Percentiles rank a stretch among this genome's conserved stretches.
Evolutionary conservation across 176 grass and related monocot genomes (phyloP).

Genomic region (Rhipidocladum racemiflorum): DNA sequence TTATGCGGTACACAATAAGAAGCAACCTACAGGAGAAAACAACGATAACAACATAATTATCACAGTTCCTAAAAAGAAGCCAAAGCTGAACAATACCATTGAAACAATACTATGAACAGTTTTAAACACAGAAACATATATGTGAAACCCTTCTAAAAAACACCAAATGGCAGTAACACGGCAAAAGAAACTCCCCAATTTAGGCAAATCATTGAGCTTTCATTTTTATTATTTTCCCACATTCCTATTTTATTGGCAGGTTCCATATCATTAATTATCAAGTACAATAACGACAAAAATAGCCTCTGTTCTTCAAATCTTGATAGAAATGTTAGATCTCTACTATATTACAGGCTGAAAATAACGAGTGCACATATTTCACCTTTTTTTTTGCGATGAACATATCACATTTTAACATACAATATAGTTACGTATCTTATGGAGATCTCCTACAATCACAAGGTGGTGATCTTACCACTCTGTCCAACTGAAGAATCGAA

Average conservation of each 20-base stretch:
- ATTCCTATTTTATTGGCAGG: background rate
- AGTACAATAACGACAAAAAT: background rate
- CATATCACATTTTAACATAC: background rate
- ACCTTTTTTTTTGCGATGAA: too few species aligned
- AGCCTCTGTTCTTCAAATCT: background rate
- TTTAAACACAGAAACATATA: background rate
- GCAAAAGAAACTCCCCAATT: background rate
- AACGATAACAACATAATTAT: background rate
- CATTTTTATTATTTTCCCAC: background rate
- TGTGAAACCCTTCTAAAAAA: background rate
- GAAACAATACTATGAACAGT: background rate
- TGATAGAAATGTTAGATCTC: background rate
- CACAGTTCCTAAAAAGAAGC: background rate
- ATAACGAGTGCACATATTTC: background rate
- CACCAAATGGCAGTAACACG: background rate
- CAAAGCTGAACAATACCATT: background rate
- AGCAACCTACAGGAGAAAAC: constrained; percentile 29
- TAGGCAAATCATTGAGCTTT: background rate
- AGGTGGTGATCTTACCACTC: constrained; percentile 48
- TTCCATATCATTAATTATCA: background rate
- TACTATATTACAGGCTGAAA: background rate
- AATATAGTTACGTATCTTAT: background rate
- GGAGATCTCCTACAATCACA: background rate
- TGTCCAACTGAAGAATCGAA: constrained; percentile 52
- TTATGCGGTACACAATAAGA: constrained; percentile 32